Base-by-base conservation (phyloP, 148 eudicot genomes). In the Fallopia convolvulus region DNA sequence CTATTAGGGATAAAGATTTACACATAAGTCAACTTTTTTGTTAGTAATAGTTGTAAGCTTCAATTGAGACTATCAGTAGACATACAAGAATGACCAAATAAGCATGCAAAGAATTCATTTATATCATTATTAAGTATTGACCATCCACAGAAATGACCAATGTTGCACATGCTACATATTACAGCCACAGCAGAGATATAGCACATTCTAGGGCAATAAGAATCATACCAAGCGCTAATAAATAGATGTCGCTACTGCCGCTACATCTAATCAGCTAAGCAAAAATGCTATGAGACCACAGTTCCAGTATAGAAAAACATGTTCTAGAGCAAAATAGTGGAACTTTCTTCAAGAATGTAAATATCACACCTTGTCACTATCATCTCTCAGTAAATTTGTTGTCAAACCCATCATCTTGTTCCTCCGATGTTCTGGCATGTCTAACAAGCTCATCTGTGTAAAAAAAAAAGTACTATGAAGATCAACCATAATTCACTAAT, bases 391-490 rank as follows among this genome's bases (percentile, higher is more conserved):
- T 72, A 92, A 83, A 86, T 89, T 91, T 78, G 97, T 84, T 17
- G 99, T 82, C 80, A 90, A 81, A 82, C 82, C 76, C 84, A 80
- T 83, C 83, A 84, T 79, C 75, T 77, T 83, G 74, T 84, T 91
- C 80, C 81, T 85, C 79, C 30, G 87, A 77, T 91, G 87, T 82
- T 88, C 94, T 8, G 97, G 89, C 83, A 86, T 81, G 78, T 92
- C 94, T 76, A 95, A 21, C 83, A 95, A 93, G 84, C 97, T 92
- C 78, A 91, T 89, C 99, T 95, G 94, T 84, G 77, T 6, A 65
- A n/a, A 55, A 55, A 47, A 77, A 66, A n/a, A 48, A 66, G 33
- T 61, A 2, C 0, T 33, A 36, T 33, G 42, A 66, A 33, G 44
- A 36, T 33, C 46, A 68, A 14, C 21, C 40, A 63, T 11, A 30